Evolutionary conservation across 495 filamentous ascomycete genomes (phyloP).

Genomic region (Talaromyces stipitatus): DNA sequence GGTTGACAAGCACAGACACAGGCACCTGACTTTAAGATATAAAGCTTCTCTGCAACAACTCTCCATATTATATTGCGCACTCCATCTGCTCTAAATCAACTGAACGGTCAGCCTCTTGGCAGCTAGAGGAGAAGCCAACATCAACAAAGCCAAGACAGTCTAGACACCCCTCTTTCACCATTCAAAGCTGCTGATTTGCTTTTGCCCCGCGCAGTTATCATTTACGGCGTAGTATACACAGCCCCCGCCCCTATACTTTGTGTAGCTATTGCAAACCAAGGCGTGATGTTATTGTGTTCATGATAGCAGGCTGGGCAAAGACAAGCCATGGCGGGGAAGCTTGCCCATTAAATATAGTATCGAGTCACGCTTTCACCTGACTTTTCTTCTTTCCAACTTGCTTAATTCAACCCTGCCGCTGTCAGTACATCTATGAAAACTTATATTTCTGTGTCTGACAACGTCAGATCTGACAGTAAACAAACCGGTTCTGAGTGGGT

Average conservation of each 20-base stretch:
- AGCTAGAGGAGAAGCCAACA: not conserved
- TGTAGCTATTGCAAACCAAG: not conserved
- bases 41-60: too few species aligned
- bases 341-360: not conserved
- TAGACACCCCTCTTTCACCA: not conserved
- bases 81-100: too few species aligned
- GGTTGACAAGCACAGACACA: not conserved
- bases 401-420: not conserved
- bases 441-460: not conserved
- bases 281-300: not conserved
- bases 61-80: too few species aligned
- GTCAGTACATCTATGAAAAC: too few species aligned
- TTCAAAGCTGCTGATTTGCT: not conserved
- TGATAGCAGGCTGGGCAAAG: not conserved
- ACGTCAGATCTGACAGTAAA: not conserved
- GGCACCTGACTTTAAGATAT: too few species aligned
- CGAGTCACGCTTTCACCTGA: not conserved
- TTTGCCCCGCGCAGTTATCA: not conserved
- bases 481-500: not conserved
- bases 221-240: not conserved
- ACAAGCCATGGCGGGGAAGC: not conserved
- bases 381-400: not conserved
- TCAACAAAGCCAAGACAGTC: not conserved
- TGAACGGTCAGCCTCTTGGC: too few species aligned
- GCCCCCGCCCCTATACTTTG: not conserved